Base-by-base conservation (phyloP, 768 basidiomycete genomes). In the Saitozyma podzolica region DNA sequence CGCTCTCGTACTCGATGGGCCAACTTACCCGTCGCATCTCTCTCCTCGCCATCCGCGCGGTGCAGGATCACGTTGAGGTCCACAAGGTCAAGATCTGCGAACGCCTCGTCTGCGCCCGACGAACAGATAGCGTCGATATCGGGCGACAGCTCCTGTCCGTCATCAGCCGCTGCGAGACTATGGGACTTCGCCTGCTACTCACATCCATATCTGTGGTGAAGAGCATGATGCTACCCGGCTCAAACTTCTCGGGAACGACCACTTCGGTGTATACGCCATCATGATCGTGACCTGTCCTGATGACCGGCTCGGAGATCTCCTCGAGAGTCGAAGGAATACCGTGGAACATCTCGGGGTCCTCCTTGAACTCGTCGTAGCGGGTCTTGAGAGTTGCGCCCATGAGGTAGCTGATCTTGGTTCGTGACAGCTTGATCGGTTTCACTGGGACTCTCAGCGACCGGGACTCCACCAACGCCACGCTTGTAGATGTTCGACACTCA, bases 141-240 rank as follows among this genome's bases (percentile, higher is more conserved):
- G 2, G 84, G 65, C 61, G 92, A 89, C 59, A 89, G 80, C 20
- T 88, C 87, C 72, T 70, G 50, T 41, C 10, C 45, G 16, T 37
- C 7, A 42, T 60, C 45, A 61, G 50, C 51, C 17, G 17, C 8
- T 10, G 13, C 20, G 11, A 40, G 9, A 51, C 8, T 5, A 16
- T 37, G 16, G 6, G 10, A 19, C 11, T 41, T 13, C 17, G 56
- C 16, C 19, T 16, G 17, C 11, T 4, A 66, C 71, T 54, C 50
- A 72, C 76, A 68, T 91, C 85, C 54, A 91, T 83, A 67, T 89
- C 87, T 0, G 94, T 96, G 74, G 88, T 86, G 73, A 97, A 97
- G 17, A 99, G 70, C 89, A 97, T 87, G 72, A 98, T 86, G 63
- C 90, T 92, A 9, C 95, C 95, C 0, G 95, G 93, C n/a, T 94